Evolutionary conservation across 768 basidiomycete genomes (phyloP).

Genomic region (Mycena rebaudengoi): DNA sequence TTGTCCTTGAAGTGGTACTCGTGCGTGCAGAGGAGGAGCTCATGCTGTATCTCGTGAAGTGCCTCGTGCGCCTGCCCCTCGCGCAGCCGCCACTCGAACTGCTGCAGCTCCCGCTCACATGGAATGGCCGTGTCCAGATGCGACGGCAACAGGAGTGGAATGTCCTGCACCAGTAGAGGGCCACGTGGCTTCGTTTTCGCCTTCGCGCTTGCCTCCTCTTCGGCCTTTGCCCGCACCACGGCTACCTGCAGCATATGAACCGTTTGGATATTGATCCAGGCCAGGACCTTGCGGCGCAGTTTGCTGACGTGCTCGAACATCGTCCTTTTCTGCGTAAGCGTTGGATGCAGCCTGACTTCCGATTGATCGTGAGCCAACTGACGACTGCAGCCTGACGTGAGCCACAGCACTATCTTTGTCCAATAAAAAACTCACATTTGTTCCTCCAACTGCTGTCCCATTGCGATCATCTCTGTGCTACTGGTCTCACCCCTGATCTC

Average conservation of each 20-base stretch:
- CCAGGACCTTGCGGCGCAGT: not conserved
- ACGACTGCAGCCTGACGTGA: not conserved
- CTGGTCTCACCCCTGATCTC: not conserved
- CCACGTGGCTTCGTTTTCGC: not conserved
- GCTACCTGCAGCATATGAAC: not conserved
- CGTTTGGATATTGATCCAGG: not conserved
- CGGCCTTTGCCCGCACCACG: not conserved
- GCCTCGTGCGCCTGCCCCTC: constrained; percentile 1
- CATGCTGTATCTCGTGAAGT: not conserved
- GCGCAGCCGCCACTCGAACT: not conserved
- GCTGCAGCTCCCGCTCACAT: not conserved
- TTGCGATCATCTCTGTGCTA: constrained; percentile 1
- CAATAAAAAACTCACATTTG: not conserved
- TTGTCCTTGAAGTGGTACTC: constrained; percentile 5
- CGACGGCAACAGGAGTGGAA: not conserved
- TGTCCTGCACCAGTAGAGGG: not conserved
- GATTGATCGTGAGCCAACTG: not conserved
- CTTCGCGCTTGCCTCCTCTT: not conserved
- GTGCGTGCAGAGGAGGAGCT: not conserved
- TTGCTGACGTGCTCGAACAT: constrained; percentile 10
- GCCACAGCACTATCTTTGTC: not conserved
- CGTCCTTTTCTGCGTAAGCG: not conserved
- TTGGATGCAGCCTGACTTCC: not conserved
- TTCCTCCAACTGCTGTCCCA: not conserved
- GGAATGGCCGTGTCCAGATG: not conserved